Percentiles rank a stretch among this genome's conserved stretches.
Conservation (phyloP, 1,139 yeast species). For the Taiozyma sp. region DNA sequence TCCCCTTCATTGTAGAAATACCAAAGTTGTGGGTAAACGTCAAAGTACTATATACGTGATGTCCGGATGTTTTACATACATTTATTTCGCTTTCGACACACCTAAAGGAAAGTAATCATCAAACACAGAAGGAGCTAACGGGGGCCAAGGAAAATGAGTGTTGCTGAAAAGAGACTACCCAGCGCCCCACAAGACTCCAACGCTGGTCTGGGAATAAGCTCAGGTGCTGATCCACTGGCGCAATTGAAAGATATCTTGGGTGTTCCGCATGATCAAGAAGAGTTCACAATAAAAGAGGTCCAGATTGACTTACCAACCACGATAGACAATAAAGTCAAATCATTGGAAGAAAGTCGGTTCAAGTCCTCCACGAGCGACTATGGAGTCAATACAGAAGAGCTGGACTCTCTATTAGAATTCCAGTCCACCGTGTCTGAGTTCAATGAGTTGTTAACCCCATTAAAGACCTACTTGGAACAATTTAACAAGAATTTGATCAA, state of each 20-base stretch:
- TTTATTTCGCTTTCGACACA: no score
- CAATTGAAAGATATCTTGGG: not conserved
- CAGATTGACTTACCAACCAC: not conserved
- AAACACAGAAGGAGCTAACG: not conserved
- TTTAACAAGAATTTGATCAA: conserved; percentile 55
- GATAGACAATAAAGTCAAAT: not conserved
- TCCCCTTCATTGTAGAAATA: no score
- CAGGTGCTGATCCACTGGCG: not conserved
- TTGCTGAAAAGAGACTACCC: not conserved
- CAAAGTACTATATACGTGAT: not conserved
- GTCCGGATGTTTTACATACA: not conserved
- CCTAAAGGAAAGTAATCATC: no score
- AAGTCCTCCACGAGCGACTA: conserved; percentile 8
- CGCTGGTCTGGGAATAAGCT: not conserved
- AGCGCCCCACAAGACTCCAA: not conserved
- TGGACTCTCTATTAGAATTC: conserved; percentile 10
- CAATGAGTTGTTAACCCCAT: conserved; percentile 15
- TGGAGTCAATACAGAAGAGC: conserved; percentile 3
- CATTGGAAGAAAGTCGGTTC: conserved; percentile 23
- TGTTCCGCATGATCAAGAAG: not conserved
- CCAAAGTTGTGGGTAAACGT: no score
- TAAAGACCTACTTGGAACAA: conserved; percentile 23
- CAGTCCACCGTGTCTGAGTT: conserved; percentile 12
- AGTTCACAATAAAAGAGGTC: not conserved
- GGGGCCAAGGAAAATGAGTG: not conserved